Conservation (phyloP, 176 grass and related monocot genomes). For the Tuctoria greenei region DNA sequence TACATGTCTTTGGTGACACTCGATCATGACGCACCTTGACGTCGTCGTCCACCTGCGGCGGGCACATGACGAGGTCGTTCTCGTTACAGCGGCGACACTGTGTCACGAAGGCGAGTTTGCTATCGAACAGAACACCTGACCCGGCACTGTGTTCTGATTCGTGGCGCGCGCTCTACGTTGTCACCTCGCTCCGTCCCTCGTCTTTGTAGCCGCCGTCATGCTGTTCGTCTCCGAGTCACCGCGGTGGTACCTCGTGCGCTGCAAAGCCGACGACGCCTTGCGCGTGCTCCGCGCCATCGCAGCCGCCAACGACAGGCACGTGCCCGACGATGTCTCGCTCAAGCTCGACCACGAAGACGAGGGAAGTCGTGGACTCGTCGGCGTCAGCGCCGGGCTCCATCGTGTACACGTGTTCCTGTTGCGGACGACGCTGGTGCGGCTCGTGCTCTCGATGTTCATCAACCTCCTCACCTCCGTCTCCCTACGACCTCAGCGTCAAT, state of each 20-base stretch:
- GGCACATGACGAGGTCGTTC: too few species aligned
- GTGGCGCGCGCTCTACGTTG: constrained; percentile 70
- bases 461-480: constrained; percentile 57
- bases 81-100: too few species aligned
- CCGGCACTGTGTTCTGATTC: too few species aligned
- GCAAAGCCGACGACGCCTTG: constrained; percentile 45
- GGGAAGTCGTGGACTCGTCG: not conserved
- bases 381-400: constrained; percentile 40
- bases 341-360: constrained; percentile 59
- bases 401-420: constrained; percentile 64
- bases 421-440: constrained; percentile 45
- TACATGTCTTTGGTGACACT: too few species aligned
- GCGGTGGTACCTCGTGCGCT: constrained; percentile 82
- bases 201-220: constrained; percentile 47
- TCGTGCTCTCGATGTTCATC: constrained; percentile 57
- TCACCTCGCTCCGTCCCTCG: constrained; percentile 66
- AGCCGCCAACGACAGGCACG: constrained; percentile 36
- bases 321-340: constrained; percentile 42
- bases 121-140: too few species aligned
- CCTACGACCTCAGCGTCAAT: constrained; percentile 82
- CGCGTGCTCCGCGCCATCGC: constrained; percentile 55
- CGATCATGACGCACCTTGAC: too few species aligned
- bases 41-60: too few species aligned
- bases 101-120: too few species aligned
- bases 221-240: constrained; percentile 81